A percentile compares a stretch with the other conserved stretches of the same genome.
These are phyloP conservation scores for Eragrostis tef DNA, from an alignment of 202 grass and related monocot genomes.

Conservation along the genomic window DNA sequence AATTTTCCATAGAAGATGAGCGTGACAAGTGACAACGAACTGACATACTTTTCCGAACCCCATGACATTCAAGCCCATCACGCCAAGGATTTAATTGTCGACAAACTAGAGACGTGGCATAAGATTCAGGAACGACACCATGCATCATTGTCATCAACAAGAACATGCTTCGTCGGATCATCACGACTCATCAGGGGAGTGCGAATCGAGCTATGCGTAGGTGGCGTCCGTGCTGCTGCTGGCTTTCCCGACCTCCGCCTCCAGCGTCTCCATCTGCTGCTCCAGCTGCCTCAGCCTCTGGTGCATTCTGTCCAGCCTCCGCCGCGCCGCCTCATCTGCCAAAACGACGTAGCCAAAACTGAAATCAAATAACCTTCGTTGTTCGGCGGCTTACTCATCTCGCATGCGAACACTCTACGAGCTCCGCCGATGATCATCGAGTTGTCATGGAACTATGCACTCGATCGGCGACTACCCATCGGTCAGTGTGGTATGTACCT, in stretches of 20 bases:
- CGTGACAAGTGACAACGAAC: conserved; percentile 16
- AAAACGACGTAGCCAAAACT: not conserved
- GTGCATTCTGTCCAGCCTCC: conserved; percentile 67
- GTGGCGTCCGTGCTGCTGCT: conserved; percentile 16
- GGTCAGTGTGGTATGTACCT: not conserved
- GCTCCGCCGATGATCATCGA: not conserved
- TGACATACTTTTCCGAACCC: conserved; percentile 20
- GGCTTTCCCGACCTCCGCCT: conserved; percentile 74
- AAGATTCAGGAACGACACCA: not conserved
- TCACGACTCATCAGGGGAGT: too few species aligned
- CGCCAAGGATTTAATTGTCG: not conserved
- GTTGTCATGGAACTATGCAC: too few species aligned
- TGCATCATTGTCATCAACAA: not conserved
- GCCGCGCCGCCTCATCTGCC: conserved; percentile 70
- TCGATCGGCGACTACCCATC: not conserved
- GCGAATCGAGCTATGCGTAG: not conserved
- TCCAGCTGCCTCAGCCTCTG: conserved; percentile 72
- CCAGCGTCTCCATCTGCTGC: conserved; percentile 84
- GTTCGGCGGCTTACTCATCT: too few species aligned
- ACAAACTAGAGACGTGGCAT: not conserved
- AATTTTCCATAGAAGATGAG: conserved; percentile 23
- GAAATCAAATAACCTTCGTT: not conserved
- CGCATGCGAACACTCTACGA: not conserved
- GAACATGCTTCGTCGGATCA: not conserved
- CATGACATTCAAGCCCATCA: too few species aligned